Evolutionary conservation across 106 monocot species (phyloP), one percentile per base, ranked within the genome.

Genomic region (Platanthera guangdongensis): DNA sequence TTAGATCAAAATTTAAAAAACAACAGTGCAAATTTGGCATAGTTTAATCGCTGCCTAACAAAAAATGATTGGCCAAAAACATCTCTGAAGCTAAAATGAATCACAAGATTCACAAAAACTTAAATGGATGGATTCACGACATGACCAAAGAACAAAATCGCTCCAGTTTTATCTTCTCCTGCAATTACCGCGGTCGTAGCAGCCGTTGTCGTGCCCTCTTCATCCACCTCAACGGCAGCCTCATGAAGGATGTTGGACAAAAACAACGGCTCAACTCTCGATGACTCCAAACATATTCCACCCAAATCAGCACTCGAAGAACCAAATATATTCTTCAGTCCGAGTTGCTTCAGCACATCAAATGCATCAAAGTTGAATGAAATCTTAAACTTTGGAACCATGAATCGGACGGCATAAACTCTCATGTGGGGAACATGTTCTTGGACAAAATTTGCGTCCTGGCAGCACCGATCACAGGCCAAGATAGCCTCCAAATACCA

Each of bases 311-410:
- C 83, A 0, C 4, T 8, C 6, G 0, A 7, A 6, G 19, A 59
- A 25, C n/a, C 8, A 18, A 86, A 83, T 7, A 83, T 74, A 6
- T 50, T 32, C 11, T 15, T 12, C 11, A 83, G 15, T 5, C 83
- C 82, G 52, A 83, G 9, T 0, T 48, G 51, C 46, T 13, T 16
- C 55, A 83, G 51, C 1, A 60, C 53, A 9, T 59, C 8, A 15
- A 78, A 60, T 2, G 78, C 74, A 8, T 83, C 77, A 55, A 80
- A 86, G 5, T 16, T 64, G 9, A 19, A 77, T 18, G 80, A 77
- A 9, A 83, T 70, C 51, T 78, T 86, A 65, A 86, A 83, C 74
- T 82, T 86, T 0, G 84, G 87, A 12, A 87, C 47, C 81, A 49
- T 76, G 79, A 81, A 84, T 8, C 49, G 47, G 5, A 75, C 11